Base-by-base conservation (phyloP, 768 basidiomycete genomes). In the Chlorophyllum brunneum region DNA sequence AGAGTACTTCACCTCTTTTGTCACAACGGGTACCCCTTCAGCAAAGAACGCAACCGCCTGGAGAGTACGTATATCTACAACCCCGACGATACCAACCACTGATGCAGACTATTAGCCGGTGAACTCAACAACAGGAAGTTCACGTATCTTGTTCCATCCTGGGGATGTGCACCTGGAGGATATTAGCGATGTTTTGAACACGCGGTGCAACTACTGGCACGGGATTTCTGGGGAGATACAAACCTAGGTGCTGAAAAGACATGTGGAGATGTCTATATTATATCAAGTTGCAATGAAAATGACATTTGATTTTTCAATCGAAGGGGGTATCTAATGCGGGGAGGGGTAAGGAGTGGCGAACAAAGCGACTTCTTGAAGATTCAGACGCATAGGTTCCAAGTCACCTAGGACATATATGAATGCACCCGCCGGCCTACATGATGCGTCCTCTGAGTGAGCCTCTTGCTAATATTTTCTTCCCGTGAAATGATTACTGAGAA, bases 1-100 rank as follows among this genome's bases (percentile, higher is more conserved):
- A 16, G 60, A 70, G 42, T 73, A 61, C 48, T 76, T 65, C 65
- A 71, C 70, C 0, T 71, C 70, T 4, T 75, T 75, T 43, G 73
- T 67, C 6, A 68, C 68, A 1, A 59, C 57, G 13, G 67, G 67
- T 2, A 55, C 52, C 16, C 74, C 72, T 2, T 59, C 55, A 3
- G 62, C 68, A 8, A 54, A 45, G 13, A 47, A 47, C 40, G 55
- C 54, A 0, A 20, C 56, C 6, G 44, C 47, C 1, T 73, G 72
- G 72, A 48, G 50, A 55, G 72, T 72, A 44, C 43, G 64, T 59
- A 30, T 22, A 18, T 18, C 10, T 16, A 13, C 2, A 4, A 7
- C 26, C 16, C 5, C 16, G 18, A 23, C n/a, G 11, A 26, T 30
- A 18, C 7, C 11, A 47, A 5, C 13, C 16, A 34, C n/a, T 31